Evolutionary conservation across 2,329 filamentous ascomycete species (phyloP).

Genomic region (Blastomyces gilchristii): DNA sequence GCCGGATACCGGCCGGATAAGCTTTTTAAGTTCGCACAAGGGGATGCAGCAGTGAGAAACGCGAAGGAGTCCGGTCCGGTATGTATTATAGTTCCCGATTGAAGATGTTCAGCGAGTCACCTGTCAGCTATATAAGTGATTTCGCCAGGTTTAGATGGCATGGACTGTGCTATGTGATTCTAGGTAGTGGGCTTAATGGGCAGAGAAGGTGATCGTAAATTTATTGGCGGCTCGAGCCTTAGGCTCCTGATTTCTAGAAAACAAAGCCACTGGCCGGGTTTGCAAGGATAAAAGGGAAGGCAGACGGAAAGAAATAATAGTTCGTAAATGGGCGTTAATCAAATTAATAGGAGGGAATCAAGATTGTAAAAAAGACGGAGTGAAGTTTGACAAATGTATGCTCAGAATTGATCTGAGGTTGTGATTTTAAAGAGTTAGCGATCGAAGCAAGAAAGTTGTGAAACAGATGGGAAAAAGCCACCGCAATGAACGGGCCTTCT

Average conservation of each 20-base stretch:
- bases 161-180: background rate
- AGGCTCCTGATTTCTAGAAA: background rate
- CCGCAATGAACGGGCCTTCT: background rate
- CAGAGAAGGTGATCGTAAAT: background rate
- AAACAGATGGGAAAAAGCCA: background rate
- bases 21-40: background rate
- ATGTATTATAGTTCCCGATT: background rate
- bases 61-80: background rate
- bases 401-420: constrained; percentile 6
- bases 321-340: background rate
- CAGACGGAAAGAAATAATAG: background rate
- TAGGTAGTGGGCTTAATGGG: background rate
- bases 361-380: background rate
- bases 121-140: background rate
- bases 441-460: background rate
- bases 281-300: background rate
- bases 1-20: background rate
- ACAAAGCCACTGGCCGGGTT: background rate
- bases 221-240: background rate
- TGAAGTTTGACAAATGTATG: background rate
- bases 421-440: background rate
- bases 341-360: constrained; percentile 1
- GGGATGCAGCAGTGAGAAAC: background rate
- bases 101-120: background rate
- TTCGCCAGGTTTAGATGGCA: too few species aligned